Base-by-base conservation (phyloP, 495 filamentous ascomycete genomes). In the Platismatia glauca region DNA sequence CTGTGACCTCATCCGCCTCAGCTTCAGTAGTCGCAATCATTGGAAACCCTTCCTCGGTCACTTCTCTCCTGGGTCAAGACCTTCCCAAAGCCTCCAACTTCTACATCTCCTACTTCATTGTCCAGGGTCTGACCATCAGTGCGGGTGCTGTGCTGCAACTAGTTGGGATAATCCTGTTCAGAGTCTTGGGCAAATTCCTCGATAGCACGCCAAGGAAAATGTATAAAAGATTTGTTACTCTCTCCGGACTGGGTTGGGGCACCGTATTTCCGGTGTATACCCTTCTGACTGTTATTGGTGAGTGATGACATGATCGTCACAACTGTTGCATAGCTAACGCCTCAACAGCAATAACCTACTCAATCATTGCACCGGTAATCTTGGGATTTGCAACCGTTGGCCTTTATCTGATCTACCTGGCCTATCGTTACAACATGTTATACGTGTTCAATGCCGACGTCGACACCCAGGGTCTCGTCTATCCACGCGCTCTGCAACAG, bases 351-450 rank as follows among this genome's bases (percentile, higher is more conserved):
- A 89, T 97, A 65, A 86, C 86, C 27, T 98, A 98, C 72, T 87
- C 91, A 37, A 86, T 84, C 71, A 97, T 97, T 70, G 90, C 94
- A 20, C 94, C 94, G 0, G 75, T 97, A 50, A 88, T 97, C 69
- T 77, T 97, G 53, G 90, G 86, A 29, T 97, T 97, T 74, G 88
- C 88, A 39, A 85, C 86, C 24, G 78, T 97, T 57, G 93, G 89
- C 62, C 79, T 97, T 62, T 85, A 81, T 60, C 78, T 96, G 60
- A 90, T 98, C 76, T 97, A 97, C 75, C 78, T 95, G 55, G 92
- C 94, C 60, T 97, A 89, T 82, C 84, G 91, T 7, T 97, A 98
- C 81, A 96, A 98, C 71, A 72, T 97, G 68, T 81, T 98, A 55
- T 98, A 95, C 74, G 90, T 96, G 57, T 90, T 86, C 58, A 89